Conservation (phyloP, 441 rosid genomes). For the Euphorbia celastroides region DNA sequence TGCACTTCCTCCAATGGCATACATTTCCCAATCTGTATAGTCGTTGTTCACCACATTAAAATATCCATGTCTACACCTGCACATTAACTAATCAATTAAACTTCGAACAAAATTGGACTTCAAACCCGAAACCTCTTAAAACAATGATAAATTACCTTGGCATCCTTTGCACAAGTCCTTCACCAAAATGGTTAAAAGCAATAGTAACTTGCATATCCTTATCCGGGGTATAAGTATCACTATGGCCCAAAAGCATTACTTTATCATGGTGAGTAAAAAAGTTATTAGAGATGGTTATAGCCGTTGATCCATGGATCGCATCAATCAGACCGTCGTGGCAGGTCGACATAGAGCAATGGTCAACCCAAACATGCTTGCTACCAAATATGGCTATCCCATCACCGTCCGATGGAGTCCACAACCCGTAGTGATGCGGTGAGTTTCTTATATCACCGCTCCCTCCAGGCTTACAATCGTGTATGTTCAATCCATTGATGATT, state of each 20-base stretch:
- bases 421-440: slow-evolving; percentile 73
- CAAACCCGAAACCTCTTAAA: no score
- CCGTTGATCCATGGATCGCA: slow-evolving; percentile 78
- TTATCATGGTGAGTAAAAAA: slow-evolving; percentile 84
- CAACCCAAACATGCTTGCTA: slow-evolving; percentile 82
- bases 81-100: neutral
- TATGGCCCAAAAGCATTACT: slow-evolving; percentile 89
- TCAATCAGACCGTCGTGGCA: slow-evolving; percentile 80
- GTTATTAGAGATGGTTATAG: slow-evolving; percentile 82
- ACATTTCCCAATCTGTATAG: slow-evolving; percentile 98
- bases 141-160: slow-evolving; percentile 39
- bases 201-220: slow-evolving; percentile 89
- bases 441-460: slow-evolving; percentile 69
- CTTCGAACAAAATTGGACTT: neutral
- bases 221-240: slow-evolving; percentile 69
- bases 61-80: slow-evolving; percentile 90
- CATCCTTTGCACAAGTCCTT: slow-evolving; percentile 91
- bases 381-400: slow-evolving; percentile 81
- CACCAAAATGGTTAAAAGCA: slow-evolving; percentile 93
- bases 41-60: slow-evolving; percentile 96
- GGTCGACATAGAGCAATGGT: slow-evolving; percentile 76
- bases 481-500: slow-evolving; percentile 76
- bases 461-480: slow-evolving; percentile 85
- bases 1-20: slow-evolving; percentile 95
- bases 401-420: slow-evolving; percentile 76